Percentiles rank a stretch among this genome's conserved stretches.
phyloP scores from a whole-genome alignment of 345 rosid genomes.

The Barbarea vulgaris region DNA sequence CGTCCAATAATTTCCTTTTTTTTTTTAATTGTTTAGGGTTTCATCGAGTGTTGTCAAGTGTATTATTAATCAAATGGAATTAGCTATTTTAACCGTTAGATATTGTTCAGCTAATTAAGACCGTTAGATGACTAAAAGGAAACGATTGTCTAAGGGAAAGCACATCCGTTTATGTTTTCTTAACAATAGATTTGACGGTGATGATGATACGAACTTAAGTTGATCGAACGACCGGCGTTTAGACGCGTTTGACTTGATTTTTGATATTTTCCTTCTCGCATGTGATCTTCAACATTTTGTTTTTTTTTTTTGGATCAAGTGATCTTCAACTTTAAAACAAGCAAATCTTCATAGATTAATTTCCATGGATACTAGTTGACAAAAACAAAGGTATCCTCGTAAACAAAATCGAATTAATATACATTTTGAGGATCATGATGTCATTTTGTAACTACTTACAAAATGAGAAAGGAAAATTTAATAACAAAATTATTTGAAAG shows the following conservation, averaged over 20 bases:
- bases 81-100: background rate
- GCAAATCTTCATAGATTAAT: background rate
- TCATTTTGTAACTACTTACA: no score
- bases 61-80: background rate
- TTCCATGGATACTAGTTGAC: background rate
- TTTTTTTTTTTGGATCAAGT: no score
- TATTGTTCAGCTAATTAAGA: background rate
- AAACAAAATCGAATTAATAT: no score
- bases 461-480: no score
- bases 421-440: no score
- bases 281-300: no score
- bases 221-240: background rate
- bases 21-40: background rate
- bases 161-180: background rate
- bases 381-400: background rate
- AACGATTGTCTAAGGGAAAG: background rate
- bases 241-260: background rate
- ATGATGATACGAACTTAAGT: background rate
- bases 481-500: background rate
- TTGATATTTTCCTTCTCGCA: background rate
- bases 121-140: background rate
- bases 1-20: background rate
- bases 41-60: background rate
- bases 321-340: background rate
- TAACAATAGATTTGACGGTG: background rate